Evolutionary conservation across 2,329 filamentous ascomycete genomes (phyloP).

Genomic region (Colletotrichum viniferum): DNA sequence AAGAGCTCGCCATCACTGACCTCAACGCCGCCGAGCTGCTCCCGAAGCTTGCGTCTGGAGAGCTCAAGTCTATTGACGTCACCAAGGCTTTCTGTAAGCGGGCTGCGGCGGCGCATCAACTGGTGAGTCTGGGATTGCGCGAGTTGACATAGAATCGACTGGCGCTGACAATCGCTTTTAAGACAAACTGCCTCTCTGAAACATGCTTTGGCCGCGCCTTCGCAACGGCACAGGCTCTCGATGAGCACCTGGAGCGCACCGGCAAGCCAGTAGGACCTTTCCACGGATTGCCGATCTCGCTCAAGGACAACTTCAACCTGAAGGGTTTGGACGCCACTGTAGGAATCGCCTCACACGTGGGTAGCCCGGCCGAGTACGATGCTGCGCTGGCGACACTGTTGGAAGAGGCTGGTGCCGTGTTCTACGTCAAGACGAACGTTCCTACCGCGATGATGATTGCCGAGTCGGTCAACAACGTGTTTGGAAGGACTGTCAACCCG

Average conservation of each 20-base stretch:
- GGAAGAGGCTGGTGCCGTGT: conserved; percentile 52
- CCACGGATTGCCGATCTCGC: conserved; percentile 67
- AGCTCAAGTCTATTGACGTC: conserved; percentile 49
- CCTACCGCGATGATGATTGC: conserved; percentile 73
- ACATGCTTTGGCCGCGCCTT: conserved; percentile 60
- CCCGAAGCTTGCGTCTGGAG: conserved; percentile 36
- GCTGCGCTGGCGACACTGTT: conserved; percentile 46
- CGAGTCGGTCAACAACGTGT: conserved; percentile 69
- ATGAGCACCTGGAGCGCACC: conserved; percentile 52
- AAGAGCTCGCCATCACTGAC: conserved; percentile 43
- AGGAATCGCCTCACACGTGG: conserved; percentile 65
- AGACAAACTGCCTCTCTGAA: conserved; percentile 56
- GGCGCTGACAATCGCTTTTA: conserved; percentile 1
- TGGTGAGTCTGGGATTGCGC: neutral
- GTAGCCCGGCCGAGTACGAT: conserved; percentile 55
- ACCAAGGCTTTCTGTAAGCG: conserved; percentile 59
- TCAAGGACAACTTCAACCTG: conserved; percentile 76
- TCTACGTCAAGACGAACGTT: conserved; percentile 63
- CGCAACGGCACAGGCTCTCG: conserved; percentile 48
- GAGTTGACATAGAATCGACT: neutral
- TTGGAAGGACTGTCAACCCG: conserved; percentile 68
- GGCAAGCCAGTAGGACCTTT: conserved; percentile 62
- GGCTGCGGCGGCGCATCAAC: conserved; percentile 39
- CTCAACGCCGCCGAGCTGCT: conserved; percentile 36
- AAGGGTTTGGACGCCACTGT: conserved; percentile 63